phyloP scores from a whole-genome alignment of 108 stramenopile genomes.

The Fragilariopsis cylindrus region DNA sequence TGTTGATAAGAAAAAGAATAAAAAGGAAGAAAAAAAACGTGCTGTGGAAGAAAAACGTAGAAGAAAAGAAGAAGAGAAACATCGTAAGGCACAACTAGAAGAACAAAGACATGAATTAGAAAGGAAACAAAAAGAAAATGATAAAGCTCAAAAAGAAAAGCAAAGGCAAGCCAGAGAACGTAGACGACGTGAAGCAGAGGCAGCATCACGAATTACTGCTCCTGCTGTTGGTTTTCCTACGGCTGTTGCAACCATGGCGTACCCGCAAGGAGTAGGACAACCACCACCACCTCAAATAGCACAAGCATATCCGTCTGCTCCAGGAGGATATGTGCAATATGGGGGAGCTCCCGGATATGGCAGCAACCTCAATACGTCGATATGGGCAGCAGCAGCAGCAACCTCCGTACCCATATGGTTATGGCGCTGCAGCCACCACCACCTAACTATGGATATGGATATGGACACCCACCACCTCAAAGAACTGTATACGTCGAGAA shows the following conservation, averaged over 20 bases:
- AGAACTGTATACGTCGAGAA: no score
- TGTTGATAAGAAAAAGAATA: constrained; percentile 39
- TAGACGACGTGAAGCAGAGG: no score
- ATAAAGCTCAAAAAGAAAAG: neutral
- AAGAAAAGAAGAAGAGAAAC: constrained; percentile 4
- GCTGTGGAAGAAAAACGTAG: constrained; percentile 45
- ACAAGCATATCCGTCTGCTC: neutral
- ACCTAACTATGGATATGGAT: no score
- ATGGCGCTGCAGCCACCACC: no score
- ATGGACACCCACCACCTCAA: no score
- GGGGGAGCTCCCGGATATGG: no score
- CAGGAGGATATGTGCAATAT: neutral
- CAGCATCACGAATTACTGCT: no score
- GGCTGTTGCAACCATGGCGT: constrained; percentile 14
- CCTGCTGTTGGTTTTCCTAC: constrained; percentile 18
- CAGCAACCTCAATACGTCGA: no score
- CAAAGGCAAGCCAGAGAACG: no score
- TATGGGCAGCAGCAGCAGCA: no score
- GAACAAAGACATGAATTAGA: neutral
- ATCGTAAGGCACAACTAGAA: neutral
- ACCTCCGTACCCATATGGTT: no score
- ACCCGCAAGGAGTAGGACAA: neutral
- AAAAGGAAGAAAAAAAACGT: constrained; percentile 45
- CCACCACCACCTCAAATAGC: no score
- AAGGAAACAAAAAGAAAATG: neutral